phyloP scores from a whole-genome alignment of 1,284 basidiomycete species.

The Naganishia sp. region DNA sequence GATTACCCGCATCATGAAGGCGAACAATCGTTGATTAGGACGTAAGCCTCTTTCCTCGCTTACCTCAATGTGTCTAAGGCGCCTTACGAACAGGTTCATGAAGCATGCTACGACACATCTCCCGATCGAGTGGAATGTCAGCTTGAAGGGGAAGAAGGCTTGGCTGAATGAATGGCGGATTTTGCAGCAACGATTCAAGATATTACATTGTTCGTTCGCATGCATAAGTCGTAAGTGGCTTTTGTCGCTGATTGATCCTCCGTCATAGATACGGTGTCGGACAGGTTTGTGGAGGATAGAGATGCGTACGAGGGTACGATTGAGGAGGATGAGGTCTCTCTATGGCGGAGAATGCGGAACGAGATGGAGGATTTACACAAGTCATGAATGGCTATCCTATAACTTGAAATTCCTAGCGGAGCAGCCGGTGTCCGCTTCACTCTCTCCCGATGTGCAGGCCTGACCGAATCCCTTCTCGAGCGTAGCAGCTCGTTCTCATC shows the following conservation, averaged over 20 bases:
- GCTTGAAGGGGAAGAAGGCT: not conserved
- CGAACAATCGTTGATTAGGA: not conserved
- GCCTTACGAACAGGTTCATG: not conserved
- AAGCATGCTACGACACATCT: conserved; percentile 3
- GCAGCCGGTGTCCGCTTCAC: too few relatives aligned
- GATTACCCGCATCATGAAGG: not conserved
- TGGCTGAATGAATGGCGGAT: conserved; percentile 1
- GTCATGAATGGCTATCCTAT: not conserved
- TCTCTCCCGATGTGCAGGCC: too few relatives aligned
- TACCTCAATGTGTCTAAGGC: not conserved
- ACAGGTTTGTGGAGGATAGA: not conserved
- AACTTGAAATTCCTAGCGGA: too few relatives aligned
- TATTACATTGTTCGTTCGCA: not conserved
- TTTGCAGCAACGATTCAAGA: conserved; percentile 4
- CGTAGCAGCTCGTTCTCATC: too few relatives aligned
- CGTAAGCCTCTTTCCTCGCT: not conserved
- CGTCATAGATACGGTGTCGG: not conserved
- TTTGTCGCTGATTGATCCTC: too few relatives aligned
- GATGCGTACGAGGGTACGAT: not conserved
- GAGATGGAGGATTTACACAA: not conserved
- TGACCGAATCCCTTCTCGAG: too few relatives aligned
- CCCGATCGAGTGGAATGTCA: conserved; percentile 13
- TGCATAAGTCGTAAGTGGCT: too few relatives aligned
- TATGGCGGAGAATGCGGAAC: not conserved
- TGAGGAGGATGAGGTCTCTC: not conserved